A percentile compares a stretch with the other conserved stretches of the same genome.
phyloP scores from a whole-genome alignment of 768 basidiomycete genomes.

The Melanogaster broomeanus region DNA sequence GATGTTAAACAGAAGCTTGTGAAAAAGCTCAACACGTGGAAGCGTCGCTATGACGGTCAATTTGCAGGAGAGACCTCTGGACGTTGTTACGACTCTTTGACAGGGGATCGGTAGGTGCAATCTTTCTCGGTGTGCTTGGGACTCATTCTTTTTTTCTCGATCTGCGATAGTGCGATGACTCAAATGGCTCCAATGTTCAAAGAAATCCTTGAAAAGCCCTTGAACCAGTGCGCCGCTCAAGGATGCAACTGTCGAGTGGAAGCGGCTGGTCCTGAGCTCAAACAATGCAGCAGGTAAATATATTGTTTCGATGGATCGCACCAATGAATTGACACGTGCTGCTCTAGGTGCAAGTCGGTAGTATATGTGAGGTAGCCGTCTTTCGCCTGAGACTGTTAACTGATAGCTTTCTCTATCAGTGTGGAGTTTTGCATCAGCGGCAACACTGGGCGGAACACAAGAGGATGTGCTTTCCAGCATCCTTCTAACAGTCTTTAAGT shows the following conservation, averaged over 20 bases:
- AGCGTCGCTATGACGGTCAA: constrained; percentile 25
- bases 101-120: constrained; percentile 27
- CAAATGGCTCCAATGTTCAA: constrained; percentile 31
- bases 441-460: constrained; percentile 40
- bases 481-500: constrained; percentile 26
- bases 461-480: constrained; percentile 31
- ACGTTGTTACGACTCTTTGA: constrained; percentile 37
- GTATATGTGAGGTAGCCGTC: constrained; percentile 39
- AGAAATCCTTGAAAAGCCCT: constrained; percentile 26
- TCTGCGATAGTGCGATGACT: constrained; percentile 26
- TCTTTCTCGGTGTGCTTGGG: neutral
- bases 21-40: constrained; percentile 36
- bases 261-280: constrained; percentile 21
- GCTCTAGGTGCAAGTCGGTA: constrained; percentile 40
- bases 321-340: neutral
- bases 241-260: constrained; percentile 23
- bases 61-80: constrained; percentile 36
- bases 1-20: constrained; percentile 35
- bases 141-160: neutral
- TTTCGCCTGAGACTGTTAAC: neutral
- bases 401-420: constrained; percentile 29
- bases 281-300: constrained; percentile 40
- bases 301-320: neutral
- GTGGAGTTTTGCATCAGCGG: constrained; percentile 38
- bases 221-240: constrained; percentile 35